These are phyloP conservation scores for Verticillium albo-atrum DNA, from an alignment of 2,329 filamentous ascomycete species.

Conservation along the genomic window DNA sequence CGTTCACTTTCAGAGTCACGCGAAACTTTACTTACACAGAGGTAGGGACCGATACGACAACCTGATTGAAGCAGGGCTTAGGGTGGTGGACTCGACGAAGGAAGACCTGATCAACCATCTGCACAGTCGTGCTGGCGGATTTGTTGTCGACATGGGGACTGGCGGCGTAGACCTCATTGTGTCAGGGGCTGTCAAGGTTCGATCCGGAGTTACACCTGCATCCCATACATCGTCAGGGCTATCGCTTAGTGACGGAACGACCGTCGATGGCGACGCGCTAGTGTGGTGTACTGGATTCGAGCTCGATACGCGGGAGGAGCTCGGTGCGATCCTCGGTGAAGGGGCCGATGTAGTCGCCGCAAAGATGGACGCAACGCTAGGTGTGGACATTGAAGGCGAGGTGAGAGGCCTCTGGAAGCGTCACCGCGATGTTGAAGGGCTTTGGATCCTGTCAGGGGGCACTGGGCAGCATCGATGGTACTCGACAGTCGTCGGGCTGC, in stretches of 20 bases:
- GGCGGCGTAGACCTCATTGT: conserved; percentile 22
- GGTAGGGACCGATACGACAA: conserved; percentile 7
- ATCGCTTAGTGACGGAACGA: conserved; percentile 22
- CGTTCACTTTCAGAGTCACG: conserved; percentile 8
- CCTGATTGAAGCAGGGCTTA: neutral
- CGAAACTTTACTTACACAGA: neutral
- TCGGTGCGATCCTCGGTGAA: conserved; percentile 21
- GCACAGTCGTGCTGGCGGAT: conserved; percentile 26
- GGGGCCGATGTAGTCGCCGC: conserved; percentile 19
- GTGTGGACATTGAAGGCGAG: conserved; percentile 36
- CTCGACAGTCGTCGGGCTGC: conserved; percentile 23
- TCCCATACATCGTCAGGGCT: conserved; percentile 22
- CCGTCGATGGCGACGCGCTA: conserved; percentile 24
- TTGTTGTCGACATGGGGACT: conserved; percentile 29
- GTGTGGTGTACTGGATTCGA: conserved; percentile 32
- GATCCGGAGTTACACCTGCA: neutral
- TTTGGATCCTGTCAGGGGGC: conserved; percentile 28
- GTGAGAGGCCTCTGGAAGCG: conserved; percentile 34
- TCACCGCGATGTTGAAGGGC: conserved; percentile 23
- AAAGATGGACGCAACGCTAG: conserved; percentile 33
- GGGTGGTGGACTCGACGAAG: conserved; percentile 6
- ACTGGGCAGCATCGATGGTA: conserved; percentile 27
- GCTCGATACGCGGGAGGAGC: conserved; percentile 20
- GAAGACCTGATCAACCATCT: conserved; percentile 13
- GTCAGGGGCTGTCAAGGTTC: conserved; percentile 15